Percentiles rank a stretch among this genome's conserved stretches.
phyloP scores from a whole-genome alignment of 352 stramenopile genomes.

The Phytophthora pisi region DNA sequence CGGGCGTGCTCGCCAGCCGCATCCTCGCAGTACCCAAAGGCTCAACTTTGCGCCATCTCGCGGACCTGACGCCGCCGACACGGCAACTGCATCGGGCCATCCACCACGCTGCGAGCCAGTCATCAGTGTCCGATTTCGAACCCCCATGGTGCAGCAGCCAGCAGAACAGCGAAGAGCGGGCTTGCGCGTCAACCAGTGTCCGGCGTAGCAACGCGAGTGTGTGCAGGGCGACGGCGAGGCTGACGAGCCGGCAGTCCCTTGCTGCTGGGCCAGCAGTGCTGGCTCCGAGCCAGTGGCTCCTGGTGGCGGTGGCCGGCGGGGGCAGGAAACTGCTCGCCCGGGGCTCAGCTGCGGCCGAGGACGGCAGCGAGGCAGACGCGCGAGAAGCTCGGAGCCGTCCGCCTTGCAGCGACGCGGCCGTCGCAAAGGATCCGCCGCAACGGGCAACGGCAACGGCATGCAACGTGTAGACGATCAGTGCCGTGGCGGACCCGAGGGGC shows the following conservation, averaged over 20 bases:
- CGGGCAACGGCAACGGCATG: background rate
- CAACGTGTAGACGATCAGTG: background rate
- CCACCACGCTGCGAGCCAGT: slow-evolving; percentile 3
- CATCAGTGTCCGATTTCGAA: slow-evolving; percentile 15
- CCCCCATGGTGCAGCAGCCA: too few species aligned
- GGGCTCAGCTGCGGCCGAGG: slow-evolving; percentile 11
- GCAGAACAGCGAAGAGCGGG: background rate
- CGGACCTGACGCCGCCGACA: slow-evolving; percentile 16
- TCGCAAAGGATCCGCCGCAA: background rate
- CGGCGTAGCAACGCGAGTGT: background rate
- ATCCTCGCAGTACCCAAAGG: slow-evolving; percentile 4
- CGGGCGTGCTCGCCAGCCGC: background rate
- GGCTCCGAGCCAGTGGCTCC: too few species aligned
- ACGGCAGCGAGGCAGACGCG: too few species aligned
- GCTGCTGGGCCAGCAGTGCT: too few species aligned
- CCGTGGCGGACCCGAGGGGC: background rate
- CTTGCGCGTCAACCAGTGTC: background rate
- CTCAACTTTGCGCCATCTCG: slow-evolving; percentile 17
- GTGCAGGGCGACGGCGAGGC: background rate
- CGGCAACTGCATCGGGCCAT: slow-evolving; percentile 5
- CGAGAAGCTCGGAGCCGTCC: background rate
- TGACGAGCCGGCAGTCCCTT: background rate
- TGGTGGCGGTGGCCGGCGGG: background rate
- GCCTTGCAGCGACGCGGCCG: slow-evolving; percentile 1
- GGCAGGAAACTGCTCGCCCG: slow-evolving; percentile 22